These are phyloP conservation scores for Penicillium coffeae DNA, from an alignment of 495 filamentous ascomycete genomes.

Conservation along the genomic window DNA sequence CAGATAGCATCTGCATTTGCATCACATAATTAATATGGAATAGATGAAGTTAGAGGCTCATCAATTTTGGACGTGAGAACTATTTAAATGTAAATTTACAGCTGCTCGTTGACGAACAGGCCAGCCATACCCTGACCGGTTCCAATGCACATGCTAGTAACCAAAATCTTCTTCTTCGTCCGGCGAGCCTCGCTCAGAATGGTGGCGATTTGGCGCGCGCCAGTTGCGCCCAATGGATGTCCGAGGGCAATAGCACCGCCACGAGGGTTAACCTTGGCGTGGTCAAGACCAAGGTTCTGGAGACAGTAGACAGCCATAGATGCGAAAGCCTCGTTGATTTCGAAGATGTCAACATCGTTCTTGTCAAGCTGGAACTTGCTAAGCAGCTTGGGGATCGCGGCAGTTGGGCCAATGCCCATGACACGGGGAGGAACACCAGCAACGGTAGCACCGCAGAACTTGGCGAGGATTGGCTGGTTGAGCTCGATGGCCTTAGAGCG, in stretches of 20 bases:
- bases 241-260: slow-evolving; percentile 79
- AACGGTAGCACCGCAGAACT: slow-evolving; percentile 89
- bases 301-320: slow-evolving; percentile 95
- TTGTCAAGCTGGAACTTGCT: slow-evolving; percentile 73
- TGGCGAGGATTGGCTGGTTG: slow-evolving; percentile 87
- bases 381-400: slow-evolving; percentile 93
- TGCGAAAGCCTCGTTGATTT: slow-evolving; percentile 97
- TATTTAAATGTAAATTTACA: slow-evolving; percentile 23
- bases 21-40: too few species aligned
- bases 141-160: slow-evolving; percentile 87
- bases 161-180: slow-evolving; percentile 75
- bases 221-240: slow-evolving; percentile 79
- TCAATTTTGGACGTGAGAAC: not conserved
- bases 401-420: slow-evolving; percentile 94
- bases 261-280: slow-evolving; percentile 82
- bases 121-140: slow-evolving; percentile 84
- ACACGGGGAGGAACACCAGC: slow-evolving; percentile 86
- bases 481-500: slow-evolving; percentile 83
- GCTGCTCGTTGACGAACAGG: slow-evolving; percentile 76
- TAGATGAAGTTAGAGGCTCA: too few species aligned
- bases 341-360: slow-evolving; percentile 81
- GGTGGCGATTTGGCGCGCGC: slow-evolving; percentile 76
- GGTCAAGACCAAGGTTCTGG: slow-evolving; percentile 70
- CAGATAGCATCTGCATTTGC: not conserved
- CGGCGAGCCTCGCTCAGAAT: slow-evolving; percentile 76